Evolutionary conservation across 148 eudicot genomes (phyloP).

Genomic region (Silene latifolia): DNA sequence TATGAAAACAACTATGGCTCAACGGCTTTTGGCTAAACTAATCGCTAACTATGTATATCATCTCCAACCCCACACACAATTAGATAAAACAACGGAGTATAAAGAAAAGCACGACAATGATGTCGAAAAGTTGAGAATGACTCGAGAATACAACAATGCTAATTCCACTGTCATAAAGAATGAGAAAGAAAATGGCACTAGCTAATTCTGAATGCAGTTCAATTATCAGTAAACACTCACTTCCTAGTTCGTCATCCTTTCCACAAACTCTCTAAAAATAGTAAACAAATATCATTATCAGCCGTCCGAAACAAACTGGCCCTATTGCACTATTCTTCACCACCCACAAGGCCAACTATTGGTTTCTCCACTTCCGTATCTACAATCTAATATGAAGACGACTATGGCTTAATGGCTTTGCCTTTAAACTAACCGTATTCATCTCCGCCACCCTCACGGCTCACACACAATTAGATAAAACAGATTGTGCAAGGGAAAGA

Average conservation of each 20-base stretch:
- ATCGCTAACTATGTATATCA: background rate
- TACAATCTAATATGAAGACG: background rate
- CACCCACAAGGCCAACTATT: background rate
- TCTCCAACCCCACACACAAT: background rate
- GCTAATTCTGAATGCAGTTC: no score
- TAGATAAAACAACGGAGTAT: background rate
- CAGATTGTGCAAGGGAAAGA: background rate
- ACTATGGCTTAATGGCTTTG: background rate
- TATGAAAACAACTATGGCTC: background rate
- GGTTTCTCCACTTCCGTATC: background rate
- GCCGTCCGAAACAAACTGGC: no score
- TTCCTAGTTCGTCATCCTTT: no score
- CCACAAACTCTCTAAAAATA: no score
- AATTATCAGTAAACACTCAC: background rate
- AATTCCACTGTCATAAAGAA: slow-evolving; percentile 5
- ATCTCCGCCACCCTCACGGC: background rate
- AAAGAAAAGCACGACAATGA: background rate
- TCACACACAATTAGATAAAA: background rate
- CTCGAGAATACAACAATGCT: background rate
- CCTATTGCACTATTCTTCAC: no score
- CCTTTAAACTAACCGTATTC: background rate
- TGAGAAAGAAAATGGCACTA: background rate
- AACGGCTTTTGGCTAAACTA: background rate
- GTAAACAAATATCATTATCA: no score
- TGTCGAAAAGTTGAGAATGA: background rate